Evolutionary conservation across 2,329 filamentous ascomycete genomes (phyloP).

Genomic region (Elsinoe fawcettii): DNA sequence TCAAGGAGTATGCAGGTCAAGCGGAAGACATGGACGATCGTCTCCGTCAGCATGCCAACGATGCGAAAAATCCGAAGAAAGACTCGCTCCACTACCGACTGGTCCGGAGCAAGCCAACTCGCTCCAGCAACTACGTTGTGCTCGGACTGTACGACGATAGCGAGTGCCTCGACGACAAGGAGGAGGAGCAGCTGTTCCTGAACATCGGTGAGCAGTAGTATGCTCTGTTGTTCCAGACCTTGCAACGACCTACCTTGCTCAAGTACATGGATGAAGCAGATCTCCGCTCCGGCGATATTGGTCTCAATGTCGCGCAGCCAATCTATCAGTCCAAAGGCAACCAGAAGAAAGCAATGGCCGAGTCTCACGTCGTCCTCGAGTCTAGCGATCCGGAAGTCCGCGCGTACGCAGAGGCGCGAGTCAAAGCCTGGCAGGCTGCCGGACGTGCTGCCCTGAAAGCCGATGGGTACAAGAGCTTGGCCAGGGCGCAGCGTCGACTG

Average conservation of each 20-base stretch:
- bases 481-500: too few species aligned
- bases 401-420: too few species aligned
- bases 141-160: not conserved
- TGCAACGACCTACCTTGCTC: not conserved
- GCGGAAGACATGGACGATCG: not conserved
- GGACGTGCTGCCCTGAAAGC: too few species aligned
- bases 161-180: not conserved
- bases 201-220: not conserved
- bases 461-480: too few species aligned
- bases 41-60: not conserved
- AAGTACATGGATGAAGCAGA: not conserved
- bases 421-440: too few species aligned
- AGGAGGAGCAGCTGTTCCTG: not conserved
- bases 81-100: not conserved
- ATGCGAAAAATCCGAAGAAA: not conserved
- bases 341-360: too few species aligned
- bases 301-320: slow-evolving; percentile 1
- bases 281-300: not conserved
- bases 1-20: not conserved
- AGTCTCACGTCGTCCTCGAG: too few species aligned
- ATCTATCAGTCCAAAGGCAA: not conserved
- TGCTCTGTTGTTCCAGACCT: not conserved
- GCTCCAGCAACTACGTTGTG: not conserved
- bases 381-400: too few species aligned
- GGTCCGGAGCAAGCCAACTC: not conserved